A percentile compares a stretch with the other conserved stretches of the same genome.
Evolutionary conservation across 495 filamentous ascomycete species (phyloP).

Genomic region (Thozetella sp.): DNA sequence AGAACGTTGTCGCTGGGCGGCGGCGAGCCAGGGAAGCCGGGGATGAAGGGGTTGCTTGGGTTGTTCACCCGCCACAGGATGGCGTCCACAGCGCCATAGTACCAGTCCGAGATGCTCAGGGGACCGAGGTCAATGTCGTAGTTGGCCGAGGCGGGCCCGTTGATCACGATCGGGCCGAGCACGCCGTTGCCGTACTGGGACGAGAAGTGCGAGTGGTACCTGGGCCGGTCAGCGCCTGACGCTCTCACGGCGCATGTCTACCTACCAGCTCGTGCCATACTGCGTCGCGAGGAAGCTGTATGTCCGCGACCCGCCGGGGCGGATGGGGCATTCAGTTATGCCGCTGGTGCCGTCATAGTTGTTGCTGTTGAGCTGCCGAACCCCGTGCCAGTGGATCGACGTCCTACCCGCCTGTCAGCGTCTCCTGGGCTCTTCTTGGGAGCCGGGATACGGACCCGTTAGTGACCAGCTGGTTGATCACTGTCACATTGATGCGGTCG

Average conservation of each 20-base stretch:
- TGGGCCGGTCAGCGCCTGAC: conserved; percentile 5
- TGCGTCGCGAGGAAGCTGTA: conserved; percentile 52
- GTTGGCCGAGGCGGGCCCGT: conserved; percentile 51
- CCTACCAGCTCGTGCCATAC: conserved; percentile 40
- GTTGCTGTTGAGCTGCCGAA: conserved; percentile 39
- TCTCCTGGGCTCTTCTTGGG: not conserved
- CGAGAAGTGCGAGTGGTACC: conserved; percentile 60
- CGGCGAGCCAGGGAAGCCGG: conserved; percentile 28
- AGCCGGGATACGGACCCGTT: conserved; percentile 27
- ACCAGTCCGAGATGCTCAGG: conserved; percentile 44
- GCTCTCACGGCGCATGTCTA: not conserved
- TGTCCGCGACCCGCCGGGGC: conserved; percentile 40
- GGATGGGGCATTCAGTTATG: conserved; percentile 51
- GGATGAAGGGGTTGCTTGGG: conserved; percentile 25
- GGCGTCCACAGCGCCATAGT: conserved; percentile 27
- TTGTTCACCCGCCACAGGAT: conserved; percentile 17
- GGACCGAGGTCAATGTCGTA: conserved; percentile 56
- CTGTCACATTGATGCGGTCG: conserved; percentile 56
- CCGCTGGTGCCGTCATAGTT: conserved; percentile 43
- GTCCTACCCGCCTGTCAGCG: conserved; percentile 12
- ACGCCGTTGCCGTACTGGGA: conserved; percentile 54
- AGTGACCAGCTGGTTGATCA: conserved; percentile 50
- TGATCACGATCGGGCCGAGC: conserved; percentile 53
- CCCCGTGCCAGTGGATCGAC: conserved; percentile 59
- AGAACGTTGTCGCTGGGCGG: conserved; percentile 29